Percentiles rank a stretch among this genome's conserved stretches.
Evolutionary conservation across 306 rosid species (phyloP).

Genomic region (Fragaria nilgerrensis): DNA sequence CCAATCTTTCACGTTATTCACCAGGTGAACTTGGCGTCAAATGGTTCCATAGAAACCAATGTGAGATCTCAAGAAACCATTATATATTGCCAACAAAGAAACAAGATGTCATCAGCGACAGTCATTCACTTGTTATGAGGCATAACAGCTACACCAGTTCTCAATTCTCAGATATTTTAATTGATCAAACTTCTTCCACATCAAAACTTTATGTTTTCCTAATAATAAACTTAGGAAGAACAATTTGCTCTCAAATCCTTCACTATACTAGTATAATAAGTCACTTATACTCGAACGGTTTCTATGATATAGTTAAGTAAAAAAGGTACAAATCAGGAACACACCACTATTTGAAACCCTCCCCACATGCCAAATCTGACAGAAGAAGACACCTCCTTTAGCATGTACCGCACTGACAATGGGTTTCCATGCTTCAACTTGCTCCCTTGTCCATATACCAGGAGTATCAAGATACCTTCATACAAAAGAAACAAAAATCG

Average conservation of each 20-base stretch:
- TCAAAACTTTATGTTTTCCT: too few species aligned
- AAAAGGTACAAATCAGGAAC: background rate
- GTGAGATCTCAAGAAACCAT: too few species aligned
- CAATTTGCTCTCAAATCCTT: background rate
- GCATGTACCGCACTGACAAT: slow-evolving; percentile 47
- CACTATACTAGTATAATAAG: background rate
- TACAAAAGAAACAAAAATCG: too few species aligned
- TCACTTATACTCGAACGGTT: background rate
- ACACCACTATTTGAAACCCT: slow-evolving; percentile 41
- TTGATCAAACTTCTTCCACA: too few species aligned
- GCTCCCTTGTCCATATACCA: slow-evolving; percentile 46
- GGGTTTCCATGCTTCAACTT: slow-evolving; percentile 54
- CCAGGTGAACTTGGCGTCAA: too few species aligned
- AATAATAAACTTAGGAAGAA: background rate
- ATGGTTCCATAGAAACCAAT: too few species aligned
- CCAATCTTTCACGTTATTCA: too few species aligned
- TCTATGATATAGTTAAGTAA: background rate
- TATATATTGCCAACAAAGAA: too few species aligned
- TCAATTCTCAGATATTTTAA: too few species aligned
- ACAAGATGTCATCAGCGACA: too few species aligned
- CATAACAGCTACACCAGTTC: background rate
- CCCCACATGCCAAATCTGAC: slow-evolving; percentile 45
- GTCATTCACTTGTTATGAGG: too few species aligned
- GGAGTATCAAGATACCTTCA: too few species aligned
- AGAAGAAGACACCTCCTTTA: slow-evolving; percentile 46